Base-by-base conservation (phyloP, 805 yeast species). In the Zygoascus bituminiphila region DNA sequence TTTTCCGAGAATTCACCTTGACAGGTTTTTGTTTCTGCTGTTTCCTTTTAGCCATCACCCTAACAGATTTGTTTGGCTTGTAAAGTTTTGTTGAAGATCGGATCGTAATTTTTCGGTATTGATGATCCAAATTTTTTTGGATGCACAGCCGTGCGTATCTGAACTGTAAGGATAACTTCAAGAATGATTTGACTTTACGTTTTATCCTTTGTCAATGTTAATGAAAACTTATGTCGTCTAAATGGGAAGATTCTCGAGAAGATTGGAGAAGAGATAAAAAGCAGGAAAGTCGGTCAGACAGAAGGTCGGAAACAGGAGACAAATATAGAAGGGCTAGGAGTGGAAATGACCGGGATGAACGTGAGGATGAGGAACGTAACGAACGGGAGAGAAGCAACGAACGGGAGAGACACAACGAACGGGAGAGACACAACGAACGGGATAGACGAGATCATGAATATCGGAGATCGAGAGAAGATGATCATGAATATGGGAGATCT, bases 1-100 rank as follows among this genome's bases (percentile, higher is more conserved):
- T 25, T 25, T 25, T 41, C 17, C 44, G 31, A 23, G 33, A 14
- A 41, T 9, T 25, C 5, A 19, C 14, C 21, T 41, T 41, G 10
- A 19, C 47, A 19, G 45, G 45, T 15, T 7, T 29, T 29, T 29
- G 15, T 15, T 49, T 45, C 15, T 47, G 38, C 21, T 20, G 31
- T 37, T 15, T 38, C 25, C 39, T 46, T 41, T 53, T 53, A 14
- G 37, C 47, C 49, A 40, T 54, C 25, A 24, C 31, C n/a, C 35
- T 12, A 36, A 17, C 10, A 14, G 5, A 5, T 36, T 15, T 36
- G 40, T 36, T 36, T 36, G 39, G 39, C 10, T 14, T 26, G 33
- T 9, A 9, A 26, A 26, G 33, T 36, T 36, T 36, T 10, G 39
- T 10, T 15, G n/a, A 14, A 36, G 19, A 10, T 12, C n/a, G 12